Percentiles rank a stretch among this genome's conserved stretches.
These are phyloP conservation scores for Lepiota brunneoincarnata DNA, from an alignment of 768 basidiomycete species.

Conservation along the genomic window DNA sequence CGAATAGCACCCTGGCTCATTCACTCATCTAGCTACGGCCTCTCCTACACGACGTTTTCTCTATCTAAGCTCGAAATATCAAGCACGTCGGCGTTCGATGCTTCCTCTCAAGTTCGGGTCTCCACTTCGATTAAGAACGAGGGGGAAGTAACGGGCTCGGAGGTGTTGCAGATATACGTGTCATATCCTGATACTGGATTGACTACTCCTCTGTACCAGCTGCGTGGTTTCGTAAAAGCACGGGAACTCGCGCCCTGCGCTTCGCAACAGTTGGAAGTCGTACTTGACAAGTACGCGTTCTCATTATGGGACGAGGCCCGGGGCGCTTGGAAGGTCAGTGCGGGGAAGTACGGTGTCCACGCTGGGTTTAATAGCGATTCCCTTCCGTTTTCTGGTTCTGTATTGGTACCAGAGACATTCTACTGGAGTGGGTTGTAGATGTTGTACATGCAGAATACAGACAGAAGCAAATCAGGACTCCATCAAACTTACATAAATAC, in stretches of 20 bases:
- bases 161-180: conserved; percentile 68
- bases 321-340: conserved; percentile 46
- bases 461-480: neutral
- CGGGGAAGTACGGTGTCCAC: conserved; percentile 48
- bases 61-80: conserved; percentile 45
- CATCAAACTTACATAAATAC: no score
- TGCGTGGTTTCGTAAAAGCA: conserved; percentile 67
- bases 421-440: conserved; percentile 30
- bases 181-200: conserved; percentile 46
- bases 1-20: neutral
- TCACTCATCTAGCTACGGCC: conserved; percentile 46
- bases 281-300: conserved; percentile 66
- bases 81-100: conserved; percentile 17
- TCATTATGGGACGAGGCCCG: conserved; percentile 55
- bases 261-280: conserved; percentile 36
- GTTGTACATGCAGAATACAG: neutral
- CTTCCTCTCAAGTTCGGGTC: conserved; percentile 33
- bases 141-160: conserved; percentile 50
- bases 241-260: conserved; percentile 46
- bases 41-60: conserved; percentile 73
- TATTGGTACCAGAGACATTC: conserved; percentile 22
- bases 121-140: conserved; percentile 53
- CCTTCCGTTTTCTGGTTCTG: conserved; percentile 21
- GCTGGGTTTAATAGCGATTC: conserved; percentile 40
- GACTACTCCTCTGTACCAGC: conserved; percentile 55